Evolutionary conservation across 2,329 filamentous ascomycete species (phyloP).

Genomic region (Emericellopsis cladophorae): DNA sequence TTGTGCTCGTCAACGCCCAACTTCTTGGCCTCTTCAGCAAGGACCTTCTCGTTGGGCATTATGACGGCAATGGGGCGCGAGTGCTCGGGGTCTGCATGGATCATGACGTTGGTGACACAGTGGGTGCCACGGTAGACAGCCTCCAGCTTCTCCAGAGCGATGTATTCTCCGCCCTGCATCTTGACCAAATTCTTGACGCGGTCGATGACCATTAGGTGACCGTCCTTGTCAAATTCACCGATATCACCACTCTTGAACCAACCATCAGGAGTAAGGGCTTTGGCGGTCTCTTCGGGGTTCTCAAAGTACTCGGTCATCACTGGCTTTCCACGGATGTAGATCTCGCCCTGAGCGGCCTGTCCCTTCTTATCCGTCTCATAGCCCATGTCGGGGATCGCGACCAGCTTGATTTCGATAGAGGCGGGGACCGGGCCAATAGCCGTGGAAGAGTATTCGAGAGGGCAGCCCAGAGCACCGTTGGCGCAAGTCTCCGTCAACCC

Average conservation of each 20-base stretch:
- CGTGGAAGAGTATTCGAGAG: constrained; percentile 67
- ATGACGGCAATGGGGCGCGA: constrained; percentile 75
- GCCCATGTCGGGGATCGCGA: constrained; percentile 79
- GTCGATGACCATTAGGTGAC: constrained; percentile 80
- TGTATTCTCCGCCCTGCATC: constrained; percentile 90
- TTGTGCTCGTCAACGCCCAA: constrained; percentile 53
- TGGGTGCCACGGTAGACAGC: constrained; percentile 72
- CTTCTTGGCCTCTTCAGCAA: constrained; percentile 46
- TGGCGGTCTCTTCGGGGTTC: constrained; percentile 73
- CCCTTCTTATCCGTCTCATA: constrained; percentile 58
- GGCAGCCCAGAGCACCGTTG: constrained; percentile 71
- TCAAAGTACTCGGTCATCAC: constrained; percentile 73
- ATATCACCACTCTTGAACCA: constrained; percentile 99
- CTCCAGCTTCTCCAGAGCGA: constrained; percentile 92
- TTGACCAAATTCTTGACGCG: constrained; percentile 98
- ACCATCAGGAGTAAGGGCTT: constrained; percentile 66
- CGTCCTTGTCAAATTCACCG: constrained; percentile 71
- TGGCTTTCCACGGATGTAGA: constrained; percentile 70
- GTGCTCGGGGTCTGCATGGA: constrained; percentile 66
- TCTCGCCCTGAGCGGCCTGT: constrained; percentile 72
- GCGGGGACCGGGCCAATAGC: constrained; percentile 69
- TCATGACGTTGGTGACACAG: constrained; percentile 77
- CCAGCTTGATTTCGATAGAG: constrained; percentile 78
- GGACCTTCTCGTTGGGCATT: constrained; percentile 50
- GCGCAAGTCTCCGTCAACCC: constrained; percentile 88